A percentile compares a stretch with the other conserved stretches of the same genome.
Conservation (phyloP, 129 eudicot species). For the Flaveria linearis region DNA sequence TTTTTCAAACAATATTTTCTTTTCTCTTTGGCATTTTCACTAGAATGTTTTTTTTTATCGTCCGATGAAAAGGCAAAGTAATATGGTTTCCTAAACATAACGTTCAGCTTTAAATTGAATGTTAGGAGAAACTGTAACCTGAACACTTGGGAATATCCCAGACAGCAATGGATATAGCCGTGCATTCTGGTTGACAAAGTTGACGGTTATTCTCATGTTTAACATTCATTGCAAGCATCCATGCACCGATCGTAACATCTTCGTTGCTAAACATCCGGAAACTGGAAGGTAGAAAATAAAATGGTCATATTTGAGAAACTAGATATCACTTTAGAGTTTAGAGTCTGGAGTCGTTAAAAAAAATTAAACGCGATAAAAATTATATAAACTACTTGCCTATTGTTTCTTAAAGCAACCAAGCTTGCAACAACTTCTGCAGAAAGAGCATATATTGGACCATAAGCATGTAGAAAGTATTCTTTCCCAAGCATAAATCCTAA, state of each 20-base stretch:
- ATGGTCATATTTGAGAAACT: neutral
- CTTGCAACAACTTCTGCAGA: conserved; percentile 88
- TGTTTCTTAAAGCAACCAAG: conserved; percentile 76
- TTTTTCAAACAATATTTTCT: neutral
- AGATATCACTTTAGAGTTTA: neutral
- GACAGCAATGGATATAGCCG: conserved; percentile 75
- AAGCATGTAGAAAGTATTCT: conserved; percentile 97
- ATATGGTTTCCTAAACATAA: neutral
- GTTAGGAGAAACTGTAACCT: conserved; percentile 43
- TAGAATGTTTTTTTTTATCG: neutral
- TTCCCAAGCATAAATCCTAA: conserved; percentile 71
- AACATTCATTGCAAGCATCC: conserved; percentile 99
- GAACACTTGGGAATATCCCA: conserved; percentile 99
- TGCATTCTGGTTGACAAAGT: conserved; percentile 75
- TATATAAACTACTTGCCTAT: conserved; percentile 53
- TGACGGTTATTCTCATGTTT: conserved; percentile 64
- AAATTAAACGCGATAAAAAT: neutral
- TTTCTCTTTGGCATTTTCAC: neutral
- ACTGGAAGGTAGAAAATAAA: conserved; percentile 45
- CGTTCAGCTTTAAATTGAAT: neutral
- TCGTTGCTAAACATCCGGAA: conserved; percentile 95
- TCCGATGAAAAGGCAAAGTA: neutral
- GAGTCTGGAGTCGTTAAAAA: conserved; percentile 12
- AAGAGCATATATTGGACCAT: conserved; percentile 96
- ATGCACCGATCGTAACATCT: conserved; percentile 93